Base-by-base conservation (phyloP, 345 rosid genomes). In the Schrenkiella parvula region DNA sequence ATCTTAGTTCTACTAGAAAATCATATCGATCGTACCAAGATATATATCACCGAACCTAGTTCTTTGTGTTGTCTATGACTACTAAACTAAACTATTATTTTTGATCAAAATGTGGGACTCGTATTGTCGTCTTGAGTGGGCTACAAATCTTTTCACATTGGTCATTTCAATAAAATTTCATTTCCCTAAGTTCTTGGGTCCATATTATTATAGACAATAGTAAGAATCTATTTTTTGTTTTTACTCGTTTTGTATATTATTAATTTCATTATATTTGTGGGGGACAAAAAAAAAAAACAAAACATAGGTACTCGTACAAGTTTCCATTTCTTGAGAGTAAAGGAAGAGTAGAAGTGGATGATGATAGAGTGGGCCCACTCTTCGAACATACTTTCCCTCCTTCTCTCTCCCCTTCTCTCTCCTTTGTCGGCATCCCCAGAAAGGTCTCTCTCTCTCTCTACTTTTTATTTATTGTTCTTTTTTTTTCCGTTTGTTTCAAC, bases 311-410 rank as follows among this genome's bases (percentile, higher is more conserved):
- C 80, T 85, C 91, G 39, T 93, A 93, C 70, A 39, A 85, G 48
- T 89, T 89, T 68, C 97, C 97, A 56, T 93, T 89, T 79, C 98
- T 93, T 87, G 98, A 93, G 89, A 89, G 88, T 73, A 88, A 89
- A 91, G 98, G 97, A 78, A 91, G 78, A 55, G 80, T 93, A 37
- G 80, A n/a, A 68, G 88, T 91, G 11, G 97, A 91, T 76, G 97
- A 91, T 81, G 89, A 88, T 76, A 81, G 98, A 76, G 98, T 93
- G 79, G 98, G 97, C 0, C 98, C 96, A 19, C 78, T 93, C 77
- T 93, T 80, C 61, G 96, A 93, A 80, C 98, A 93, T 39, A 93
- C 98, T 60, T 93, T 93, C 79, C 95, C 97, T 80, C 98, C 97
- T 29, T 80, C 80, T 14, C 92, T 93, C 17, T 86, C 98, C 43